Percentiles rank a stretch among this genome's conserved stretches.
phyloP scores from a whole-genome alignment of 371 early-diverging fungal species.

The Chytridiales sp. region DNA sequence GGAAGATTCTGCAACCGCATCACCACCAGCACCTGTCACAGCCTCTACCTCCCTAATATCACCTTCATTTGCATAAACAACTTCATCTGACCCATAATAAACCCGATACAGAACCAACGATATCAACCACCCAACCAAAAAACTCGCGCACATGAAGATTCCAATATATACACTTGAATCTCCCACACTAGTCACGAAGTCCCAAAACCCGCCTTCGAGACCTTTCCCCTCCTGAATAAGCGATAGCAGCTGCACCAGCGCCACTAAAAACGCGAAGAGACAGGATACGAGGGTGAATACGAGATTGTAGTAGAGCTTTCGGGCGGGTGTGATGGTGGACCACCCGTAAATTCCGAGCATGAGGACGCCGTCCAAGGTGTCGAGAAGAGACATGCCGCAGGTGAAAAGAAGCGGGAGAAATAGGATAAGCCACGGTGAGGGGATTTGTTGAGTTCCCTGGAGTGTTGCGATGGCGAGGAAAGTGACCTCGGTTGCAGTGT shows the following conservation, averaged over 20 bases:
- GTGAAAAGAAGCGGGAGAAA: conserved; percentile 67
- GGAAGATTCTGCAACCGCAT: no score
- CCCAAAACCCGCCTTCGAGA: conserved; percentile 61
- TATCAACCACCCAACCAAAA: conserved; percentile 52
- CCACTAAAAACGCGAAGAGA: conserved; percentile 58
- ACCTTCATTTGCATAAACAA: no score
- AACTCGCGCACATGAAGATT: conserved; percentile 51
- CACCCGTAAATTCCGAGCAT: conserved; percentile 65
- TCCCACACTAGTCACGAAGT: conserved; percentile 52
- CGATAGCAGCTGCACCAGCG: conserved; percentile 54
- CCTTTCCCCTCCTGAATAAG: conserved; percentile 44
- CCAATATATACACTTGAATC: conserved; percentile 57
- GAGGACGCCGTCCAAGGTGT: conserved; percentile 64
- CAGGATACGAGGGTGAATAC: conserved; percentile 62
- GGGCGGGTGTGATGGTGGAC: conserved; percentile 61
- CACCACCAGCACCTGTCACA: no score
- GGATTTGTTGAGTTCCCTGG: conserved; percentile 52
- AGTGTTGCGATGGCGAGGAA: conserved; percentile 55
- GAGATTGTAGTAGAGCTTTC: conserved; percentile 64
- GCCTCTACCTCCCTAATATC: no score
- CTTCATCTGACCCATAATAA: no score
- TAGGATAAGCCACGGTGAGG: conserved; percentile 54
- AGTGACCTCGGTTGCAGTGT: conserved; percentile 66
- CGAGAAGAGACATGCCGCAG: conserved; percentile 66
- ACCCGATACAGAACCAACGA: conserved; percentile 26